phyloP scores from a whole-genome alignment of 2,329 filamentous ascomycete genomes.

The Pseudogymnoascus sp. region DNA sequence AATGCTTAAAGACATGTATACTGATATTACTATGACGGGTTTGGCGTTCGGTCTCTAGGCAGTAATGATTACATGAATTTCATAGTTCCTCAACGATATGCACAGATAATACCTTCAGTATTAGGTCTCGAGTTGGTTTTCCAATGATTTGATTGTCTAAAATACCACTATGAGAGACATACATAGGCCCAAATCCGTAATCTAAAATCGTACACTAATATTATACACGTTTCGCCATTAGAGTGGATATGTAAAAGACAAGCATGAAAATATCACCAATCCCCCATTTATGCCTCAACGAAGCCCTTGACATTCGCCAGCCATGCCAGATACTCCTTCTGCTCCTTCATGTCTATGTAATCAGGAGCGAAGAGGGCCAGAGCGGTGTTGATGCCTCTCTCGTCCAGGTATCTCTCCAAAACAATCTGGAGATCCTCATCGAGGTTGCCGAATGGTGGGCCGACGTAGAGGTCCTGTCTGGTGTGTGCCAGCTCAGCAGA shows the following conservation, averaged over 20 bases:
- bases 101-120: not conserved
- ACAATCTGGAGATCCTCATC: constrained; percentile 92
- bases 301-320: constrained; percentile 80
- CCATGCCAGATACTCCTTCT: constrained; percentile 92
- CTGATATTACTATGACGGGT: not conserved
- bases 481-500: constrained; percentile 69
- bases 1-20: constrained; percentile 37
- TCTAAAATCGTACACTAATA: constrained; percentile 4
- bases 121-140: not conserved
- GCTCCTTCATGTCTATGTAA: constrained; percentile 97
- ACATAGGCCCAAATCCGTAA: not conserved
- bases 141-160: not conserved
- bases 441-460: constrained; percentile 85
- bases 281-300: constrained; percentile 52
- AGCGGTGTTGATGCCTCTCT: constrained; percentile 80
- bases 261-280: not conserved
- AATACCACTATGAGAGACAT: not conserved
- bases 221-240: constrained; percentile 10
- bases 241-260: constrained; percentile 8
- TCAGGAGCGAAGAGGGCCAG: constrained; percentile 88
- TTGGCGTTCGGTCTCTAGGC: not conserved
- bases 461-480: constrained; percentile 73
- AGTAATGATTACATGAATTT: constrained; percentile 2
- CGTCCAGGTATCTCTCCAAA: constrained; percentile 88
- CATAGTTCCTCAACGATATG: not conserved